Base-by-base conservation (phyloP, 2,329 filamentous ascomycete species). In the Neospermospora avenae region DNA sequence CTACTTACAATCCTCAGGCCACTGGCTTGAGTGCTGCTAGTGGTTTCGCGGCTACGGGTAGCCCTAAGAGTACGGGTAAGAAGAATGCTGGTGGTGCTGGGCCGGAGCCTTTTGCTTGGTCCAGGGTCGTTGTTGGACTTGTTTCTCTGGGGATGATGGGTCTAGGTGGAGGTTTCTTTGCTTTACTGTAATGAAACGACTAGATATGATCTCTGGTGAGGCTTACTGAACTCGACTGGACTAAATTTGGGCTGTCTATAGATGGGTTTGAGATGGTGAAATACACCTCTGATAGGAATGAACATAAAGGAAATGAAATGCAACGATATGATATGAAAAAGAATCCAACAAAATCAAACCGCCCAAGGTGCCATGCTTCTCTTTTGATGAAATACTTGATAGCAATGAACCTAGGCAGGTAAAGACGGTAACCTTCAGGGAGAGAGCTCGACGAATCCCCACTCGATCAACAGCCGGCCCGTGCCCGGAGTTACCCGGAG, bases 41-140 rank as follows among this genome's bases (percentile, higher is more conserved):
- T 52, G 70, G 70, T 18, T 72, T 72, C 37, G 63, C 62, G 1
- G 46, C 61, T 20, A 53, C 42, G 8, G 37, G 18, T 13, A 16
- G 64, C 2, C 20, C 53, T 10, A 59, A 55, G 7, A 57, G 48
- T 20, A 52, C 58, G 28, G 28, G 28, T 0, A 69, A 68, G 65
- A 69, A 71, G 57, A 68, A 59, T 39, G 67, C 65, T 22, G 68
- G 56, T 14, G 61, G 59, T n/a, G n/a, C 39, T 11, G 61, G 65
- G 11, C 65, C 65, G 1, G 60, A 64, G 16, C 68, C 70, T 41
- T 70, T 70, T 45, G 65, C 66, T 31, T 70, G 70, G 69, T 62
- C 63, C 18, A 53, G 57, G 39, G 63, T 69, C 16, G 55, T 68
- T 1, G 52, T 72, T 52, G 61, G 62, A 28, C 60, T 46, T 14